phyloP scores from a whole-genome alignment of 2,329 filamentous ascomycete species.

The Leptographium radiaticola region DNA sequence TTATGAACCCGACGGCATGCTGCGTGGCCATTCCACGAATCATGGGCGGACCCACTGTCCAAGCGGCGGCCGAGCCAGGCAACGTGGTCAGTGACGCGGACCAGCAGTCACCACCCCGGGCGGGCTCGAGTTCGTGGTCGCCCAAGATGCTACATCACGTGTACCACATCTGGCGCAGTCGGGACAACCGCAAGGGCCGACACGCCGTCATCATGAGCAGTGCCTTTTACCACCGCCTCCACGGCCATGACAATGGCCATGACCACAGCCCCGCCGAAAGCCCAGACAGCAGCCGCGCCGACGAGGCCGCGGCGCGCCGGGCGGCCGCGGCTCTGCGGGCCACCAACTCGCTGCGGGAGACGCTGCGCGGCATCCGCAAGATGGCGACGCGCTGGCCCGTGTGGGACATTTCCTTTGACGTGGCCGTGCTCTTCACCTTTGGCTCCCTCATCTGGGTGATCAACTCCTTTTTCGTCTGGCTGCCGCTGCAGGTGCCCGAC shows the following conservation, averaged over 20 bases:
- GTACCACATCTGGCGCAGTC: constrained; percentile 27
- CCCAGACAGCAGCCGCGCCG: background rate
- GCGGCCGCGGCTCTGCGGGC: background rate
- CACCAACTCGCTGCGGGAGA: constrained; percentile 16
- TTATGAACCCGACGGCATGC: constrained; percentile 12
- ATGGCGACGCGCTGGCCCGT: constrained; percentile 24
- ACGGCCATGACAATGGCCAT: background rate
- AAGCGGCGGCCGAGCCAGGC: background rate
- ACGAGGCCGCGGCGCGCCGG: background rate
- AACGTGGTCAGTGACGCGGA: background rate
- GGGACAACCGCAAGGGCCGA: constrained; percentile 29
- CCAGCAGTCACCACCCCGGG: background rate
- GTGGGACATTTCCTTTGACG: constrained; percentile 30
- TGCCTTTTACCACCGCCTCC: constrained; percentile 8
- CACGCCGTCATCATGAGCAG: constrained; percentile 19
- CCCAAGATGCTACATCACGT: constrained; percentile 1
- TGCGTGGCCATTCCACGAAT: constrained; percentile 8
- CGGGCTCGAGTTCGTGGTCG: background rate
- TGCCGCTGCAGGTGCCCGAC: constrained; percentile 40
- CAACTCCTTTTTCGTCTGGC: constrained; percentile 51
- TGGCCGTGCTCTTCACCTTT: constrained; percentile 25
- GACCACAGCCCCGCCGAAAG: background rate
- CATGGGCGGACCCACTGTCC: background rate
- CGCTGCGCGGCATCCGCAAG: constrained; percentile 18
- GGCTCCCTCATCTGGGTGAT: constrained; percentile 39